Conservation (phyloP, 2,329 filamentous ascomycete genomes). For the Chaetomiaceae sp. region DNA sequence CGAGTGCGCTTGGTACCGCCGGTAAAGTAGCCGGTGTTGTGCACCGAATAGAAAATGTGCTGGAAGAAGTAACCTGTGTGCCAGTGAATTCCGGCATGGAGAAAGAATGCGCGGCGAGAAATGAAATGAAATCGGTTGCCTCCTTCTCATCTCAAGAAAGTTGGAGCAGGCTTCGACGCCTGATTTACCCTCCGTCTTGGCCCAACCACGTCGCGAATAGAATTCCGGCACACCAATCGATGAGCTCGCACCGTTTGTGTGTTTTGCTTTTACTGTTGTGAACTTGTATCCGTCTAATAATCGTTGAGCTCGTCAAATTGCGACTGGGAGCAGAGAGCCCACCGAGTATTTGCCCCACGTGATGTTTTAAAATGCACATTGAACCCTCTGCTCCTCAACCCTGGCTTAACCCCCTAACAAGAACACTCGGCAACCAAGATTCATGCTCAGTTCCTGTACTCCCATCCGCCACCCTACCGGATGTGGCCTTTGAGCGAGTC, state of each 20-base stretch:
- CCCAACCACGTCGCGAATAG: background rate
- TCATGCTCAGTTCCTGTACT: no score
- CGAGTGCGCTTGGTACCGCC: background rate
- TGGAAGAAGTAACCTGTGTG: background rate
- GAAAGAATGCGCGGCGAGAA: background rate
- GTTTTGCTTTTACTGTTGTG: background rate
- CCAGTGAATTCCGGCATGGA: background rate
- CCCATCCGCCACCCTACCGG: no score
- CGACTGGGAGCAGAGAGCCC: background rate
- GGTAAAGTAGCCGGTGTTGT: background rate
- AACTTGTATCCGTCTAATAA: background rate
- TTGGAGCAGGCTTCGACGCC: background rate
- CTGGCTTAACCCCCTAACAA: no score
- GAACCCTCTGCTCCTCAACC: no score
- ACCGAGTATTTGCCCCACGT: background rate
- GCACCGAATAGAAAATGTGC: background rate
- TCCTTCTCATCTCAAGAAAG: background rate
- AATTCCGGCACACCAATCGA: background rate
- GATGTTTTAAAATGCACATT: no score
- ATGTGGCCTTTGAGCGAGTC: no score
- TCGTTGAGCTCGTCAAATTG: no score
- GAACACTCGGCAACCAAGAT: no score
- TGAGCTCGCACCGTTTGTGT: background rate
- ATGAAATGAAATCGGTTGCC: background rate
- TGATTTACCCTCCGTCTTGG: background rate